Conservation (phyloP, 805 yeast genomes). For the Saccharomycopsis guyanensis region DNA sequence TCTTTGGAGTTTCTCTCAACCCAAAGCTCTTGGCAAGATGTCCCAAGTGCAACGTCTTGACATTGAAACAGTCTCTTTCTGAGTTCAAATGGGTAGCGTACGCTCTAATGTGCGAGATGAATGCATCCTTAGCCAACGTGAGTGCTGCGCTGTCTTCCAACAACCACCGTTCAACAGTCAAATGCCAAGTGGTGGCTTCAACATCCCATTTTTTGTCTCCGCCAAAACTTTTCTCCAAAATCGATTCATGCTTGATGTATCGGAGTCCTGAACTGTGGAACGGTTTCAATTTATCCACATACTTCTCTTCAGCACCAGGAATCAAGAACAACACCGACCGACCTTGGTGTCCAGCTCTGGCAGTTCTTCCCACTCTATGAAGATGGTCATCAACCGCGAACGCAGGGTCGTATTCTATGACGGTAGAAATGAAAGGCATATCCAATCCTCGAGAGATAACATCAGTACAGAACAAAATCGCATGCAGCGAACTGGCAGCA, state of each 20-base stretch:
- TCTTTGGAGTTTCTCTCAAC: conserved; percentile 88
- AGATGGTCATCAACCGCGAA: conserved; percentile 90
- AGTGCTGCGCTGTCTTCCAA: conserved; percentile 56
- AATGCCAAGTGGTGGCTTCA: conserved; percentile 94
- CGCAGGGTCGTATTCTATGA: conserved; percentile 93
- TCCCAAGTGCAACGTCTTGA: conserved; percentile 81
- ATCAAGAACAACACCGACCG: conserved; percentile 67
- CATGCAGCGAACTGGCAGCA: conserved; percentile 35
- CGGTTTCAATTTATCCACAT: conserved; percentile 52
- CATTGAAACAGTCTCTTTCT: conserved; percentile 76
- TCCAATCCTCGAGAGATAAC: conserved; percentile 97
- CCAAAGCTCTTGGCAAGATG: conserved; percentile 95
- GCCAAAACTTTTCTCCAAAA: conserved; percentile 26
- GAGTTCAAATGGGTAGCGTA: conserved; percentile 86
- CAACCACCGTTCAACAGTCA: conserved; percentile 82
- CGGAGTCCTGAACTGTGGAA: conserved; percentile 48
- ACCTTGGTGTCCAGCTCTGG: conserved; percentile 92
- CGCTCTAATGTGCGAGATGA: conserved; percentile 85
- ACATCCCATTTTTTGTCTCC: conserved; percentile 66
- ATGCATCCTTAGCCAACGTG: conserved; percentile 69
- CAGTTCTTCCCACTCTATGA: conserved; percentile 96
- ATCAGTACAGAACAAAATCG: conserved; percentile 87
- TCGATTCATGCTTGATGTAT: conserved; percentile 41
- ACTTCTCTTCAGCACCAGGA: conserved; percentile 87
- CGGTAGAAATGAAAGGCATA: conserved; percentile 76